Conservation (phyloP, 2,329 filamentous ascomycete species). For the Pseudocercospora fijiensis region DNA sequence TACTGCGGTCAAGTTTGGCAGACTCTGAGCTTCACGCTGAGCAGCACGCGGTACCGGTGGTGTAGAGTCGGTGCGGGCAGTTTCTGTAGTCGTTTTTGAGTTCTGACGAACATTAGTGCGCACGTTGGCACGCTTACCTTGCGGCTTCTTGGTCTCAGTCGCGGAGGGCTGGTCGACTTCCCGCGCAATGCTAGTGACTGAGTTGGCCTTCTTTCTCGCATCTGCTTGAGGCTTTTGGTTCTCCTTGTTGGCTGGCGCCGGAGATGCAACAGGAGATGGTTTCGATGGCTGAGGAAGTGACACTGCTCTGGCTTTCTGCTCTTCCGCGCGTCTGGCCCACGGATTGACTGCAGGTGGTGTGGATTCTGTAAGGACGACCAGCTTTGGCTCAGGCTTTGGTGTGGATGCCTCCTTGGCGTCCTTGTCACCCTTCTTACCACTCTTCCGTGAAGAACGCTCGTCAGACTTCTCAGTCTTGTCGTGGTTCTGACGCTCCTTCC, state of each 20-base stretch:
- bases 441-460: conserved; percentile 17
- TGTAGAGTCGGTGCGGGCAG: conserved; percentile 12
- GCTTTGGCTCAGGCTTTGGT: conserved; percentile 44
- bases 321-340: conserved; percentile 78
- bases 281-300: conserved; percentile 24
- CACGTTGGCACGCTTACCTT: conserved; percentile 25
- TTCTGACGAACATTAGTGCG: conserved; percentile 23
- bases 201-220: conserved; percentile 31
- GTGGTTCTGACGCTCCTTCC: conserved; percentile 37
- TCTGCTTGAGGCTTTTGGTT: conserved; percentile 33
- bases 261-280: conserved; percentile 10
- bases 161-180: conserved; percentile 16
- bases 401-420: conserved; percentile 29
- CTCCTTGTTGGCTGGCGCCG: conserved; percentile 25
- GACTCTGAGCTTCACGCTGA: conserved; percentile 29
- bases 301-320: conserved; percentile 53
- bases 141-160: conserved; percentile 27
- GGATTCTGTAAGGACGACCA: conserved; percentile 70
- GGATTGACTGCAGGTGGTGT: conserved; percentile 81
- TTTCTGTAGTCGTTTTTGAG: conserved; percentile 23
- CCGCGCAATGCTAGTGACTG: conserved; percentile 21
- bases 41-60: conserved; percentile 10
- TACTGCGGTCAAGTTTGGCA: conserved; percentile 27
- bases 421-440: conserved; percentile 26
- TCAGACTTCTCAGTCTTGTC: conserved; percentile 21